These are phyloP conservation scores for Begonia peltatifolia DNA, from an alignment of 306 rosid genomes.

Conservation along the genomic window DNA sequence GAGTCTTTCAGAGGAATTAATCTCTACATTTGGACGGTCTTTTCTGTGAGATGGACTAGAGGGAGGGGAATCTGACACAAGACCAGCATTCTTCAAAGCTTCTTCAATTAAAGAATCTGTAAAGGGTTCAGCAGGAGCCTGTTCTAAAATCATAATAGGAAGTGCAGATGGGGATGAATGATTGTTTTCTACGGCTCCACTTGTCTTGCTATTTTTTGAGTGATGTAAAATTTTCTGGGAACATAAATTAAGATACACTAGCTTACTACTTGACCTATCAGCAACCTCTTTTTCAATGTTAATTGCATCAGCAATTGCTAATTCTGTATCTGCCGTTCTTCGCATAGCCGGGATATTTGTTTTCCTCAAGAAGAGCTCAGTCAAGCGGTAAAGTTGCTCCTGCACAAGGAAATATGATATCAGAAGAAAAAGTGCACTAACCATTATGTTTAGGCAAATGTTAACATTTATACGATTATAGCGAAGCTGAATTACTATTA, in stretches of 20 bases:
- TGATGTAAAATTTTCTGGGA: conserved; percentile 62
- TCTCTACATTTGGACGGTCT: conserved; percentile 24
- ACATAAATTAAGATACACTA: conserved; percentile 77
- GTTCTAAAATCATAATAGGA: conserved; percentile 28
- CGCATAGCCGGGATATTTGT: conserved; percentile 46
- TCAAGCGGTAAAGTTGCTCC: conserved; percentile 80
- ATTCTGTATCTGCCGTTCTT: conserved; percentile 78
- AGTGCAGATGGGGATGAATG: conserved; percentile 19
- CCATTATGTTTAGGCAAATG: no score
- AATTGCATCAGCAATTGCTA: conserved; percentile 89
- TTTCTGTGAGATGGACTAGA: conserved; percentile 40
- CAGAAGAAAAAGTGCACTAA: neutral
- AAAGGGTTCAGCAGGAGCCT: conserved; percentile 21
- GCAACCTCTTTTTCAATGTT: conserved; percentile 85
- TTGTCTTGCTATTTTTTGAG: conserved; percentile 32
- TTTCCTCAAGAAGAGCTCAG: conserved; percentile 73
- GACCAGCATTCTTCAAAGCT: conserved; percentile 88
- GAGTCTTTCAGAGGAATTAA: conserved; percentile 12
- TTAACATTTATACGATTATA: no score
- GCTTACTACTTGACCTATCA: conserved; percentile 76
- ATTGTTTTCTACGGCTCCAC: conserved; percentile 22
- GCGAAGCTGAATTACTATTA: no score
- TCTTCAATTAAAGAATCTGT: conserved; percentile 45
- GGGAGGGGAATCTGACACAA: conserved; percentile 80
- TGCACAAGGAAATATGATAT: conserved; percentile 13